Evolutionary conservation across 805 yeast genomes (phyloP).

Genomic region (Candida berthetii): DNA sequence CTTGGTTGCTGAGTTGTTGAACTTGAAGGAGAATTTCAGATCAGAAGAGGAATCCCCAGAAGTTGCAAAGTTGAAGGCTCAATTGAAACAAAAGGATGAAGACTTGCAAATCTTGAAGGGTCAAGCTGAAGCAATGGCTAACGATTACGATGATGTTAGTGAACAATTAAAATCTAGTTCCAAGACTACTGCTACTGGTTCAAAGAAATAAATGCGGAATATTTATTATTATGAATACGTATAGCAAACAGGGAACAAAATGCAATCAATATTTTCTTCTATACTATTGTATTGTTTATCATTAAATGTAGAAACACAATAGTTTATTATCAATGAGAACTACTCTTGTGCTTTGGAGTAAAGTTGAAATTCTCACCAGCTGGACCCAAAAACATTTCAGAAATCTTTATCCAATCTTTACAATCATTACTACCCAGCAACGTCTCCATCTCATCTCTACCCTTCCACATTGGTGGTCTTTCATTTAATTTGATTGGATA

Average conservation of each 20-base stretch:
- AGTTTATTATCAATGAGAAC: constrained; percentile 39
- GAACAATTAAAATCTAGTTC: constrained; percentile 8
- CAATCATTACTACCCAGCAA: constrained; percentile 79
- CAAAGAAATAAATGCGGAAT: neutral
- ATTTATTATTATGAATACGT: no score
- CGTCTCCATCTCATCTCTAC: constrained; percentile 90
- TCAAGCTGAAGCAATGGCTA: constrained; percentile 61
- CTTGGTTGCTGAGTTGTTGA: constrained; percentile 67
- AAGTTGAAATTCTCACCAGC: constrained; percentile 70
- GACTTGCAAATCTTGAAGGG: constrained; percentile 64
- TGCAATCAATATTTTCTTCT: neutral
- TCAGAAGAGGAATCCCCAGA: constrained; percentile 23
- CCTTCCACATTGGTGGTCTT: constrained; percentile 90
- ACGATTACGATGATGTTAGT: constrained; percentile 48
- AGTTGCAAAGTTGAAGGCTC: constrained; percentile 10
- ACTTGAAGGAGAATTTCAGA: constrained; percentile 55
- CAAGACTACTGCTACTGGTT: neutral
- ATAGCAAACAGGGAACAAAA: no score
- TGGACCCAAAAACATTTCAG: constrained; percentile 93
- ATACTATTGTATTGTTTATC: no score
- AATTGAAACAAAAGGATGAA: constrained; percentile 42
- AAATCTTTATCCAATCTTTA: constrained; percentile 91
- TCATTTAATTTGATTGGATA: constrained; percentile 87
- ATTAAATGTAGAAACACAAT: no score
- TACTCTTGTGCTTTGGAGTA: constrained; percentile 93